Conservation (phyloP, 2,329 filamentous ascomycete species). For the Pleomassaria siparia region DNA sequence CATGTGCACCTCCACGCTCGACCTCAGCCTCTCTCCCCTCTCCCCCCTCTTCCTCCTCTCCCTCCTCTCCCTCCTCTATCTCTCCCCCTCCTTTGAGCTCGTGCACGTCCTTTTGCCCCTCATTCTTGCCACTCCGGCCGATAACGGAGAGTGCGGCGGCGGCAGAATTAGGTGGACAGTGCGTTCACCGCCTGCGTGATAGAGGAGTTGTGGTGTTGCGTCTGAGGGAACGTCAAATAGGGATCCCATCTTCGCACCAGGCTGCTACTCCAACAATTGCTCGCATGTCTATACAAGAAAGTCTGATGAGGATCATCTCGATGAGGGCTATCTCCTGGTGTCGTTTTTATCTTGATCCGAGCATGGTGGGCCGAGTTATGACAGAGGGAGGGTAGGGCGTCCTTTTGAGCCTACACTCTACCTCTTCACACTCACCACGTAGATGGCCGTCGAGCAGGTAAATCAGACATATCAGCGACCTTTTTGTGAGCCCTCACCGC, state of each 20-base stretch:
- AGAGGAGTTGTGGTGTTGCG: not conserved
- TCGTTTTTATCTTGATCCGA: constrained; percentile 4
- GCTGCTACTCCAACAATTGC: constrained; percentile 7
- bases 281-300: constrained; percentile 1
- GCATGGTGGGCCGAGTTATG: constrained; percentile 6
- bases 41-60: too few relatives aligned
- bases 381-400: constrained; percentile 2
- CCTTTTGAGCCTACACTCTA: constrained; percentile 8
- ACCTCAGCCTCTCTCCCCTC: too few relatives aligned
- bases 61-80: too few relatives aligned
- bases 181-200: not conserved
- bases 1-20: too few relatives aligned
- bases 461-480: too few relatives aligned
- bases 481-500: too few relatives aligned
- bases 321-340: constrained; percentile 19
- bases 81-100: too few relatives aligned
- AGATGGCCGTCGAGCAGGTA: too few relatives aligned
- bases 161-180: not conserved
- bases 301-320: constrained; percentile 21
- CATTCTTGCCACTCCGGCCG: not conserved
- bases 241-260: not conserved
- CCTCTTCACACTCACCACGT: not conserved
- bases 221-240: not conserved
- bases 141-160: too few relatives aligned
- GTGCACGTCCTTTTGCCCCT: too few relatives aligned